A percentile compares a stretch with the other conserved stretches of the same genome.
Evolutionary conservation across 352 stramenopile species (phyloP).

Genomic region (Elongisporangium senticosum): DNA sequence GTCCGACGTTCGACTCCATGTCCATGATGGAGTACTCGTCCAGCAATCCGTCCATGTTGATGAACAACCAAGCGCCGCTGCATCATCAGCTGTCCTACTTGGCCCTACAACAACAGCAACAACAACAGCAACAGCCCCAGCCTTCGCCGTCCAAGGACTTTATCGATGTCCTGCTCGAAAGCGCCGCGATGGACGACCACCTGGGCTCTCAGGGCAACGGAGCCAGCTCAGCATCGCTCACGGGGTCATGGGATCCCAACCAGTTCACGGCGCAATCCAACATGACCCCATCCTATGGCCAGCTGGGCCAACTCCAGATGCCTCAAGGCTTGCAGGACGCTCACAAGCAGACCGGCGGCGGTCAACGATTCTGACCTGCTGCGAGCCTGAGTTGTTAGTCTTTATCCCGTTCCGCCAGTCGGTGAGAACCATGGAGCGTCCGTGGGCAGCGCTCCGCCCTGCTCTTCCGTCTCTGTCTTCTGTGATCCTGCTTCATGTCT

Average conservation of each 20-base stretch:
- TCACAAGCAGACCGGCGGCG: not conserved
- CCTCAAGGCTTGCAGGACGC: not conserved
- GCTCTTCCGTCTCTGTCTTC: not conserved
- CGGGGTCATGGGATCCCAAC: not conserved
- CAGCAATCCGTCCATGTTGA: not conserved
- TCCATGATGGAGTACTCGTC: not conserved
- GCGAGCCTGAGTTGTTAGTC: not conserved
- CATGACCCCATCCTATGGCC: not conserved
- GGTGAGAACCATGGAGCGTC: not conserved
- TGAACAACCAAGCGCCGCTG: not conserved
- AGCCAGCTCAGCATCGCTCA: not conserved
- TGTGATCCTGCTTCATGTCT: not conserved
- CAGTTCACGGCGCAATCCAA: not conserved
- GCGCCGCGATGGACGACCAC: slow-evolving; percentile 42
- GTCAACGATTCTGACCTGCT: not conserved
- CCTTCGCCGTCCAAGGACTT: slow-evolving; percentile 24
- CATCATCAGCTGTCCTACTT: not conserved
- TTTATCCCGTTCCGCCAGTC: not conserved
- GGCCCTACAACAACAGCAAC: slow-evolving; percentile 1
- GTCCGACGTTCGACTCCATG: not conserved
- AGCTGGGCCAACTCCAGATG: not conserved
- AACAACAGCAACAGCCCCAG: slow-evolving; percentile 17
- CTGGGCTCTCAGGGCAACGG: slow-evolving; percentile 17
- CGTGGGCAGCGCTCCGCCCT: not conserved
- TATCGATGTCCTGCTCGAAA: slow-evolving; percentile 58